Evolutionary conservation across 225 moss, liverwort and hornwort genomes (phyloP).

Genomic region (Marchantia polymorpha): DNA sequence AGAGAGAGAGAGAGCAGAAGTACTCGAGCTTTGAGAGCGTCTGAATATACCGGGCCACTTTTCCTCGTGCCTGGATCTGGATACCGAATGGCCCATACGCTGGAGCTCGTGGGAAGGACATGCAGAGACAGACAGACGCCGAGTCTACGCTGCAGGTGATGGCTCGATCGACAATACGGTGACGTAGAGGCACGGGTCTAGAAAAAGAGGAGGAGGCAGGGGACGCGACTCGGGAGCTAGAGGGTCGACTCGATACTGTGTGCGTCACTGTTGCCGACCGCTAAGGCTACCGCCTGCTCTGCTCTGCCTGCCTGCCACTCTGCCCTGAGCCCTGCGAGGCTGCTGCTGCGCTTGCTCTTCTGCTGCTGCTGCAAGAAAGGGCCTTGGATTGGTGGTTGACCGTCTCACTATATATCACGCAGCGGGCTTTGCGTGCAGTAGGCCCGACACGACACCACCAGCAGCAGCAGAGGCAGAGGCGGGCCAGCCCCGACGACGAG

Average conservation of each 20-base stretch:
- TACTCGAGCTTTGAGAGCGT: too few species aligned
- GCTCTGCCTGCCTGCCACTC: conserved; percentile 9
- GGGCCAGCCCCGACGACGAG: conserved; percentile 2
- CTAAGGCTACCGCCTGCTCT: not conserved
- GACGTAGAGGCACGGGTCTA: not conserved
- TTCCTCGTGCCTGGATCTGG: not conserved
- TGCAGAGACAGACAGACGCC: not conserved
- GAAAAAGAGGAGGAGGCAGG: conserved; percentile 3
- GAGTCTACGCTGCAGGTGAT: not conserved
- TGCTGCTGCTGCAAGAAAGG: not conserved
- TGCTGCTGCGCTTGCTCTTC: conserved; percentile 1
- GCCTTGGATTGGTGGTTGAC: conserved; percentile 2
- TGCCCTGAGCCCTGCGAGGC: conserved; percentile 6
- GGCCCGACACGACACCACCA: conserved; percentile 9
- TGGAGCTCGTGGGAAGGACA: not conserved
- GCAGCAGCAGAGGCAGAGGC: too few species aligned
- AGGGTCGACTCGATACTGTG: conserved; percentile 7
- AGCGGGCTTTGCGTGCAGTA: conserved; percentile 11
- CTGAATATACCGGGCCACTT: too few species aligned
- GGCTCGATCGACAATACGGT: not conserved
- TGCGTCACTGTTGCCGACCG: conserved; percentile 15
- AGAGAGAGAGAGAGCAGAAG: too few species aligned
- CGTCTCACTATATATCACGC: not conserved
- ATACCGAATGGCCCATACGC: not conserved
- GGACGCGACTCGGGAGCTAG: not conserved